A percentile compares a stretch with the other conserved stretches of the same genome.
phyloP scores from a whole-genome alignment of 2,329 filamentous ascomycete genomes.

The Capronia epimyces region DNA sequence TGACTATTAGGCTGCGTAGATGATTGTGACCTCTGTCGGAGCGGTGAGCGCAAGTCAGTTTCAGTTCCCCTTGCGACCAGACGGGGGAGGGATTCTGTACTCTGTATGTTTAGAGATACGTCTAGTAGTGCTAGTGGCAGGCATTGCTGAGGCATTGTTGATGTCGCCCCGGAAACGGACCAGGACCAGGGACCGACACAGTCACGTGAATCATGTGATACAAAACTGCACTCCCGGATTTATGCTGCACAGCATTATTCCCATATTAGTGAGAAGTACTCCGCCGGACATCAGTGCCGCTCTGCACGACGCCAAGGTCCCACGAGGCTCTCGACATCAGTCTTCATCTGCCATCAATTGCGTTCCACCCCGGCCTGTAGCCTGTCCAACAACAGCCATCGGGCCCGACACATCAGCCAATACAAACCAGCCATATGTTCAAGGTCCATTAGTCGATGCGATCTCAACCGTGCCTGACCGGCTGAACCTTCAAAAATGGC shows the following conservation, averaged over 20 bases:
- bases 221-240: not conserved
- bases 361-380: too few species aligned
- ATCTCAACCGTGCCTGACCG: not conserved
- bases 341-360: too few species aligned
- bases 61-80: not conserved
- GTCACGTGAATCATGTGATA: not conserved
- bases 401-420: not conserved
- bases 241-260: not conserved
- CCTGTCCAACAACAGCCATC: not conserved
- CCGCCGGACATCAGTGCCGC: not conserved
- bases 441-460: not conserved
- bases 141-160: not conserved
- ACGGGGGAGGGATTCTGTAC: not conserved
- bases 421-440: not conserved
- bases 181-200: not conserved
- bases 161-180: not conserved
- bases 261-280: not conserved
- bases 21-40: not conserved
- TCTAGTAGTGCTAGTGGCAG: too few species aligned
- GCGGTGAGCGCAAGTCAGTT: not conserved
- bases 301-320: not conserved
- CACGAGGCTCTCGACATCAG: not conserved
- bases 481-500: not conserved
- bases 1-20: conserved; percentile 37
- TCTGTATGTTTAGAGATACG: not conserved